Evolutionary conservation across 768 basidiomycete species (phyloP), one percentile per base, ranked within the genome.

Genomic region (Trametes elegans): DNA sequence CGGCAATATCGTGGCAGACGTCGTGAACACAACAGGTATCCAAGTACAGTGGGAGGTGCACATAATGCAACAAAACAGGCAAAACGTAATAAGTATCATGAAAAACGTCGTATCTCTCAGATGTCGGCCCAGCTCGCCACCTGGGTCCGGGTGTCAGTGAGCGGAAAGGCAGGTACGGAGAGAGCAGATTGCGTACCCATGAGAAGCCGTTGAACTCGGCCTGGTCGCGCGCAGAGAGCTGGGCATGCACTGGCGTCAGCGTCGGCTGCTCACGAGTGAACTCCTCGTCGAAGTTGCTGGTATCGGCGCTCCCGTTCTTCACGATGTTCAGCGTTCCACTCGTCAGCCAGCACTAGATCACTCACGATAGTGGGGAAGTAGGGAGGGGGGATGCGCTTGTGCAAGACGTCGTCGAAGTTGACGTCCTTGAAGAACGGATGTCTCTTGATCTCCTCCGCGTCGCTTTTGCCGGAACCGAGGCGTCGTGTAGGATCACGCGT

Each of bases 371-470:
- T 90, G 14, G 97, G 97, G 84, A 93, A 94, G 76, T 98, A 99
- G 3, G 96, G 92, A 19, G 94, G 91, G 19, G 95, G 94, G 65
- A 98, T 93, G 56, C 95, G 91, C 73, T 98, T 98, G 76, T 97
- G 80, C 61, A 96, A 70, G n/a, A 99, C 90, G 70, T 98, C 96
- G 61, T 98, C 97, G 70, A 88, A 99, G 74, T 74, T 98, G 44
- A 96, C 90, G 69, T 98, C 97, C 72, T 95, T 94, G 82, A 99
- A 99, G 84, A 98, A 99, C 3, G 93, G 85, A 68, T 98, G 97
- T 51, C 83, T 80, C 74, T 99, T 99, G 76, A 99, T 96, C 64
- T 98, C 96, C 64, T 93, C 90, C 1, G 97, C 97, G 63, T 98
- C 97, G 55, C 84, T 83, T 68, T 93, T 91, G 16, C 85, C 86